These are phyloP conservation scores for Wallacemonas rigidus DNA, from an alignment of 208 protist genomes.

Conservation along the genomic window DNA sequence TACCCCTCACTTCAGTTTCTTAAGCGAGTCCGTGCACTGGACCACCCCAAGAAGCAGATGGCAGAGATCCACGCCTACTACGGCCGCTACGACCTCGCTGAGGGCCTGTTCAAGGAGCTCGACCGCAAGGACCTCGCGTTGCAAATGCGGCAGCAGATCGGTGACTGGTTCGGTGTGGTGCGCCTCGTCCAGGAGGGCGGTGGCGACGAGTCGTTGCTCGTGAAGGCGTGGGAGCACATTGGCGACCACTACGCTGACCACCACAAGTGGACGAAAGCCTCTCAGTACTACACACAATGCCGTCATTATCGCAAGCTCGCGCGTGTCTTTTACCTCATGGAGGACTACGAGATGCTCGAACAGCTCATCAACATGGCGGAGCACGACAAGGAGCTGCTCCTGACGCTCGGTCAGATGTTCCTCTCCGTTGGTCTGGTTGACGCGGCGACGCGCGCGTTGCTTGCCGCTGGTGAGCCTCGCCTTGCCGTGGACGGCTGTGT, in stretches of 20 bases:
- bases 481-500: conserved; percentile 95
- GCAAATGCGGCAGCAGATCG: conserved; percentile 90
- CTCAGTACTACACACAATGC: conserved; percentile 95
- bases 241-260: conserved; percentile 95
- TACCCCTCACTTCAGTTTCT: conserved; percentile 97
- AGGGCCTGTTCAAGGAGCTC: conserved; percentile 95
- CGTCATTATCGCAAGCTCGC: conserved; percentile 89
- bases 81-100: conserved; percentile 95
- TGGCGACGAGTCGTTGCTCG: conserved; percentile 91
- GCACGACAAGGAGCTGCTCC: conserved; percentile 89
- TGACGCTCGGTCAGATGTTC: conserved; percentile 90
- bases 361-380: conserved; percentile 87
- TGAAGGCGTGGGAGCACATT: conserved; percentile 92
- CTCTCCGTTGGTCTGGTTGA: conserved; percentile 91
- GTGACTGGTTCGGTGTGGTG: conserved; percentile 96
- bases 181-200: conserved; percentile 91
- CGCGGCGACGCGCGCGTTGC: conserved; percentile 88
- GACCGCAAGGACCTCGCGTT: conserved; percentile 96
- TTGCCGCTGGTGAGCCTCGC: conserved; percentile 86
- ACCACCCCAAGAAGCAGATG: conserved; percentile 94
- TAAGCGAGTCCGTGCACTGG: conserved; percentile 89
- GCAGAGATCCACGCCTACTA: conserved; percentile 97
- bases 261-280: conserved; percentile 95
- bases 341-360: conserved; percentile 92
- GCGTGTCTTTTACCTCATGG: conserved; percentile 90